Conservation (phyloP, 306 rosid genomes). For the Pueraria montana region DNA sequence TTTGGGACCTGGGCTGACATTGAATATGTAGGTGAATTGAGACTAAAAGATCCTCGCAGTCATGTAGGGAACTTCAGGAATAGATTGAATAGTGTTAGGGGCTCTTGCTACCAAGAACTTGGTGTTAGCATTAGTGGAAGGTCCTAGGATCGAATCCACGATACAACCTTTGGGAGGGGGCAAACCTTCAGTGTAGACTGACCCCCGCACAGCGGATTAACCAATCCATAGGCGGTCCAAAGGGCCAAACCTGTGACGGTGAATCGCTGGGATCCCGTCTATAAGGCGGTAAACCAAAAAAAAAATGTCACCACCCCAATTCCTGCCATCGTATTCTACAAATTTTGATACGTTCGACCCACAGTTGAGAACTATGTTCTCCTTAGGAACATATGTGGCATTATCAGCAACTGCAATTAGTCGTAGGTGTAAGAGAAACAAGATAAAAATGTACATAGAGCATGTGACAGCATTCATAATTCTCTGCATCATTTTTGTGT, state of each 20-base stretch:
- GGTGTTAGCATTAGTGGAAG: conserved; percentile 31
- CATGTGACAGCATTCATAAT: not conserved
- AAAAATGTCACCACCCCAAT: conserved; percentile 51
- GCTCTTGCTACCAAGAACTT: conserved; percentile 41
- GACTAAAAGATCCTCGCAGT: conserved; percentile 52
- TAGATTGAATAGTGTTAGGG: not conserved
- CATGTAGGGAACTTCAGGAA: conserved; percentile 52
- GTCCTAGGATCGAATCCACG: too few relatives aligned
- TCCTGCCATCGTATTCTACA: conserved; percentile 43
- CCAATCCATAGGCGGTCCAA: too few relatives aligned
- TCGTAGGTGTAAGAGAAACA: conserved; percentile 13
- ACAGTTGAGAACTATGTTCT: conserved; percentile 51
- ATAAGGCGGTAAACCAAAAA: too few relatives aligned
- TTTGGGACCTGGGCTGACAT: conserved; percentile 54
- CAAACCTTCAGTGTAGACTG: too few relatives aligned
- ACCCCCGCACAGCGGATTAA: too few relatives aligned
- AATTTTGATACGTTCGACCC: conserved; percentile 40
- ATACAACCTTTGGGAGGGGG: too few relatives aligned
- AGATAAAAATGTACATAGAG: conserved; percentile 12
- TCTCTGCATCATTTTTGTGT: not conserved
- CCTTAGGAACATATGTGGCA: conserved; percentile 39
- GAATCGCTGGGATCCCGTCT: too few relatives aligned
- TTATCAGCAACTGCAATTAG: conserved; percentile 27
- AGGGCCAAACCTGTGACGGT: too few relatives aligned
- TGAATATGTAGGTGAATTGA: conserved; percentile 52